Base-by-base conservation (phyloP, 495 filamentous ascomycete species). In the Tuber calosporum region DNA sequence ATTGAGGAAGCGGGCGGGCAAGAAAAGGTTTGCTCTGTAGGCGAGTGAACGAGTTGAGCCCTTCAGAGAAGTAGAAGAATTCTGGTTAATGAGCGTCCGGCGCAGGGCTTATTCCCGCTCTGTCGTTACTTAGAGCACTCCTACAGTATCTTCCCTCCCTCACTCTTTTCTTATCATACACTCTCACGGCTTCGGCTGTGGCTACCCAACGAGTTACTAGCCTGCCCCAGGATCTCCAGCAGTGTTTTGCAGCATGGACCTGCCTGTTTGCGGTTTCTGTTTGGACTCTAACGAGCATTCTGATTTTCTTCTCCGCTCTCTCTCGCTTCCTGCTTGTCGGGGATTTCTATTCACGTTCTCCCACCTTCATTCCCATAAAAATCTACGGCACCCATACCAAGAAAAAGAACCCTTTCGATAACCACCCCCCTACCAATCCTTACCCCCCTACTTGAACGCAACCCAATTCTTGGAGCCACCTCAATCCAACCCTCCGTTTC, bases 271-370 rank as follows among this genome's bases (percentile, higher is more conserved):
- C 75, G 67, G 70, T 66, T 48, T 71, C 45, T 73, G 68, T 78
- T 78, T 67, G 73, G 76, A 67, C 39, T 77, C 66, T 67, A 53
- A 72, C 75, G 69, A 77, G 75, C 70, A 70, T 77, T 71, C 74
- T 77, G 73, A 71, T 77, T 76, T 73, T 42, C 20, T 42, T 70
- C 76, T 78, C 76, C 76, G 76, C 76, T 73, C 66, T 70, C 42
- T 78, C 75, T 77, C 76, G 71, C 74, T 78, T 77, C 74, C 69
- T 67, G 58, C 76, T 78, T 70, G 74, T 77, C 58, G 75, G 42
- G 36, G 67, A 77, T 78, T 77, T 69, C 58, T 70, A 77, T 77
- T 73, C 77, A 78, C 71, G 68, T 66, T 70, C 72, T 69, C 68
- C 67, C 66, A 45, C 68, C 41, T 42, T 42, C 75, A 72, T 69